These are phyloP conservation scores for Salvia hispanica DNA, from an alignment of 257 asterid species.

Conservation along the genomic window DNA sequence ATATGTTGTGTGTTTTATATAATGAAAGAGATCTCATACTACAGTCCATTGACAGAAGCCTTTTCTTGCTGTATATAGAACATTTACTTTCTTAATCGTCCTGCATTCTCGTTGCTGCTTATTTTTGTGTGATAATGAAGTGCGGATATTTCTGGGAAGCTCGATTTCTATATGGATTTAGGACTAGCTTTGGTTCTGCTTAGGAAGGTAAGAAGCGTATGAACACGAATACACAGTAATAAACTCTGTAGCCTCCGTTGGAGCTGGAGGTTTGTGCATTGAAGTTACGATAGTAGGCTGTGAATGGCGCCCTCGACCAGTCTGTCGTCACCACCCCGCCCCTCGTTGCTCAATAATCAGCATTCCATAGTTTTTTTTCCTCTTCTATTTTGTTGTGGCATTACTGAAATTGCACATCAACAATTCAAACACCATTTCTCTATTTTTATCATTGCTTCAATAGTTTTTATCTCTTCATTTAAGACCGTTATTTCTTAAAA, in stretches of 20 bases:
- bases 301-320: conserved; percentile 85
- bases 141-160: background rate
- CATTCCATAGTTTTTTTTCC: conserved; percentile 57
- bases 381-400: no score
- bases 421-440: no score
- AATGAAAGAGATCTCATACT: background rate
- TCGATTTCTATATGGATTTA: background rate
- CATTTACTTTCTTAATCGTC: no score
- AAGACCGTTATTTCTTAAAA: no score
- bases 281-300: conserved; percentile 75
- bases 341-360: conserved; percentile 91
- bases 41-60: no score
- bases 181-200: no score
- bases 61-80: no score
- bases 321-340: conserved; percentile 78
- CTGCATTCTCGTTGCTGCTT: background rate
- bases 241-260: conserved; percentile 30
- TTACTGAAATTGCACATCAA: no score
- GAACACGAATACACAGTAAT: background rate
- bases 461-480: no score
- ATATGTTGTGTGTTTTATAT: background rate
- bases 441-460: no score
- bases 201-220: background rate
- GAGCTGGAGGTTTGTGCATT: conserved; percentile 47
- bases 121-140: background rate